Percentiles rank a stretch among this genome's conserved stretches.
Conservation (phyloP, 2,329 filamentous ascomycete species). For the Plenodomus tracheiphilus region DNA sequence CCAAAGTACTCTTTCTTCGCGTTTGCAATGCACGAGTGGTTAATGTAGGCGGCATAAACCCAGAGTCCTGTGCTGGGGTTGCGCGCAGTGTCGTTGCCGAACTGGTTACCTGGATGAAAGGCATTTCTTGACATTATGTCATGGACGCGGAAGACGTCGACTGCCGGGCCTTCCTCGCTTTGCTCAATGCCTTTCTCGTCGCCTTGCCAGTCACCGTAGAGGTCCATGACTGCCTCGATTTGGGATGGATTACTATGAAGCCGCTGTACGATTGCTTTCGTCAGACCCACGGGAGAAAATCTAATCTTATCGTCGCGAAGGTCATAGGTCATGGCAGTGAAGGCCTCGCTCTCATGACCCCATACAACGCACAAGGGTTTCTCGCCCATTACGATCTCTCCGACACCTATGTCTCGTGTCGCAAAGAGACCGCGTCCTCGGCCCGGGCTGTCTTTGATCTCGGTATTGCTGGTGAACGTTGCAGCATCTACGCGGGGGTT, state of each 20-base stretch:
- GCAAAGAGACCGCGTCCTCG: constrained; percentile 58
- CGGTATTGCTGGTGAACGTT: constrained; percentile 50
- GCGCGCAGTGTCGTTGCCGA: constrained; percentile 23
- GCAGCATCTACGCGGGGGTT: constrained; percentile 54
- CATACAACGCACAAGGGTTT: constrained; percentile 56
- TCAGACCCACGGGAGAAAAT: constrained; percentile 24
- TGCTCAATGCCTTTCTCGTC: constrained; percentile 42
- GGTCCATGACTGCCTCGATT: constrained; percentile 38
- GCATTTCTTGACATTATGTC: constrained; percentile 51
- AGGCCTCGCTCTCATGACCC: constrained; percentile 47
- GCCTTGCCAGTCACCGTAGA: constrained; percentile 41
- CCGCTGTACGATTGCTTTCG: constrained; percentile 49
- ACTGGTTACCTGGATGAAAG: constrained; percentile 46
- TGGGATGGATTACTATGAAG: constrained; percentile 50
- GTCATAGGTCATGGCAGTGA: constrained; percentile 52
- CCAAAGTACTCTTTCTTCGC: constrained; percentile 46
- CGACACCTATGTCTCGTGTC: constrained; percentile 51
- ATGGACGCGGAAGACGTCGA: constrained; percentile 56
- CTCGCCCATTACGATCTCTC: constrained; percentile 59
- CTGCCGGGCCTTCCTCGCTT: constrained; percentile 45
- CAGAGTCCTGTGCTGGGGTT: constrained; percentile 46
- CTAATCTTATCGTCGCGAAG: constrained; percentile 42
- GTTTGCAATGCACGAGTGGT: constrained; percentile 52
- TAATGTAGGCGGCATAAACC: constrained; percentile 48
- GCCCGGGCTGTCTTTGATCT: constrained; percentile 46